phyloP scores from a whole-genome alignment of 352 stramenopile genomes.

The Phytophthora tentaculata region DNA sequence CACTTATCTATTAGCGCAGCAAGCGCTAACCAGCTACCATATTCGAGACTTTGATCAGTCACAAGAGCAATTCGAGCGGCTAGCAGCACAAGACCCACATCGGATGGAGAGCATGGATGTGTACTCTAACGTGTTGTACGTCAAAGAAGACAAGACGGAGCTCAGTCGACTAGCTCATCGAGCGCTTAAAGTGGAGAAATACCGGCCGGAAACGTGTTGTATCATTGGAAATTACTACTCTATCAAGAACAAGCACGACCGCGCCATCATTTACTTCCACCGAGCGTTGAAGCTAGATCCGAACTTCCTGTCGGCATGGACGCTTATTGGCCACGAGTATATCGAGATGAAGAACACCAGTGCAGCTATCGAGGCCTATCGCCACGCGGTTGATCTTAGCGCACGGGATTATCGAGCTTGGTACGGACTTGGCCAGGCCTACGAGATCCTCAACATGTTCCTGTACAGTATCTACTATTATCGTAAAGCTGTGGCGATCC shows the following conservation, averaged over 20 bases:
- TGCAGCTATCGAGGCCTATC: conserved; percentile 96
- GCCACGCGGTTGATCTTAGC: conserved; percentile 93
- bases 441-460: conserved; percentile 99
- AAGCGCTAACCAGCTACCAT: conserved; percentile 83
- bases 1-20: conserved; percentile 77
- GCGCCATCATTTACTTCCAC: conserved; percentile 97
- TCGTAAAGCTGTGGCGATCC: conserved; percentile 94
- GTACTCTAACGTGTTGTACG: conserved; percentile 89
- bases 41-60: conserved; percentile 84
- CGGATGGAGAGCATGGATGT: conserved; percentile 86
- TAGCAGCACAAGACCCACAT: conserved; percentile 70
- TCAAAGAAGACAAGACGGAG: conserved; percentile 87
- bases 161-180: conserved; percentile 91
- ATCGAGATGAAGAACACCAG: conserved; percentile 99
- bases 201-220: conserved; percentile 97
- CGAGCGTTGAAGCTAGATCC: conserved; percentile 95
- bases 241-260: conserved; percentile 95
- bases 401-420: conserved; percentile 96
- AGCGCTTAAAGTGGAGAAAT: conserved; percentile 96
- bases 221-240: conserved; percentile 95
- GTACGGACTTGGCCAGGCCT: conserved; percentile 98
- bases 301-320: conserved; percentile 97
- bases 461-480: conserved; percentile 99
- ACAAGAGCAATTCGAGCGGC: conserved; percentile 75
- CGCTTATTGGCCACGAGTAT: conserved; percentile 98